Conservation (phyloP, 208 protist genomes). For the Spongospora subterranea region DNA sequence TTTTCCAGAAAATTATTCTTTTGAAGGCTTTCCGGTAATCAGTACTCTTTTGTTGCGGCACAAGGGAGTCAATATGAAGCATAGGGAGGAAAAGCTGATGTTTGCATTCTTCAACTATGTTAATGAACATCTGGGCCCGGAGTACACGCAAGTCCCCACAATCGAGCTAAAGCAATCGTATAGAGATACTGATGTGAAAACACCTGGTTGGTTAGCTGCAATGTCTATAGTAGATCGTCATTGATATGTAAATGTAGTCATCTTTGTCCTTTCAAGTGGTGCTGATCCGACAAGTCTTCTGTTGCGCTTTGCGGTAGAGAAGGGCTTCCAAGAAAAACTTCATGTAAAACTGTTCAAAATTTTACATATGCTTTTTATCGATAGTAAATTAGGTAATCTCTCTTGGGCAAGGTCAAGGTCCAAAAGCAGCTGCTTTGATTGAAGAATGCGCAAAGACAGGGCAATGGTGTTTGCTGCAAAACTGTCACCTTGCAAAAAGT, state of each 20-base stretch:
- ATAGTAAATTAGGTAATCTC: slow-evolving; percentile 78
- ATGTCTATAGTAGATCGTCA: neutral
- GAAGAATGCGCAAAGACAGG: slow-evolving; percentile 81
- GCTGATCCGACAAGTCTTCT: slow-evolving; percentile 91
- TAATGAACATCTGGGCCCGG: slow-evolving; percentile 67
- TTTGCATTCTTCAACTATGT: slow-evolving; percentile 87
- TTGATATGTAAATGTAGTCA: slow-evolving; percentile 78
- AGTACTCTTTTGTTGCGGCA: neutral
- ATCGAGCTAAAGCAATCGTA: slow-evolving; percentile 72
- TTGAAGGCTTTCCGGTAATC: slow-evolving; percentile 82
- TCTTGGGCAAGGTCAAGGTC: slow-evolving; percentile 93
- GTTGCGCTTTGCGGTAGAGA: slow-evolving; percentile 84
- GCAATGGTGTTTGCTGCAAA: slow-evolving; percentile 92
- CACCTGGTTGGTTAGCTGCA: slow-evolving; percentile 70
- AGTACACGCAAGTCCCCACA: slow-evolving; percentile 65
- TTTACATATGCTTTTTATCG: slow-evolving; percentile 65
- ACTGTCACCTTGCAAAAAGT: slow-evolving; percentile 91
- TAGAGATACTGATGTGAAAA: slow-evolving; percentile 67
- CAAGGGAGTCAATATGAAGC: neutral
- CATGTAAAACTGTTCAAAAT: slow-evolving; percentile 74
- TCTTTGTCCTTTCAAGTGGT: slow-evolving; percentile 95
- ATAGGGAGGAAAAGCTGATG: slow-evolving; percentile 88
- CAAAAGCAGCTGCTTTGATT: slow-evolving; percentile 90
- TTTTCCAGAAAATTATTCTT: slow-evolving; percentile 89
- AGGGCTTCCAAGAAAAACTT: slow-evolving; percentile 77